Percentiles rank a stretch among this genome's conserved stretches.
Evolutionary conservation across 1,139 yeast genomes (phyloP).

Genomic region (Yamadazyma triangularis): DNA sequence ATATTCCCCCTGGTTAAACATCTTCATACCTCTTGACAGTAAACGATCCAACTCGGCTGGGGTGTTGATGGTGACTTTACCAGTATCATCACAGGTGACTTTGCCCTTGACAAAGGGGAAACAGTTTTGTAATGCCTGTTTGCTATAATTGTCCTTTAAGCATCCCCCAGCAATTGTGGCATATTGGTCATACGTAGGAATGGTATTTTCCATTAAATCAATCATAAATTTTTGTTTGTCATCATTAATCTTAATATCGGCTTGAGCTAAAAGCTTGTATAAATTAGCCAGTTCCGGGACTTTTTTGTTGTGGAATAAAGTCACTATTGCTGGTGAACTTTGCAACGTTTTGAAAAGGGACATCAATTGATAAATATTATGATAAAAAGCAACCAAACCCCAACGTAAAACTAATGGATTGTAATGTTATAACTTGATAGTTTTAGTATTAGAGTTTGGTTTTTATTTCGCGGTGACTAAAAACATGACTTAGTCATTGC

Average conservation of each 20-base stretch:
- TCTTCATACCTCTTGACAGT: slow-evolving; percentile 21
- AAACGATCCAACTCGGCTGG: slow-evolving; percentile 21
- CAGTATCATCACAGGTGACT: slow-evolving; percentile 17
- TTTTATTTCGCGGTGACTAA: too few species aligned
- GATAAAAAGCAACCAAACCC: too few species aligned
- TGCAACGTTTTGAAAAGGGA: slow-evolving; percentile 46
- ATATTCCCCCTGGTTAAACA: slow-evolving; percentile 39
- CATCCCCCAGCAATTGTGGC: slow-evolving; percentile 24
- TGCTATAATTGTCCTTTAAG: slow-evolving; percentile 22
- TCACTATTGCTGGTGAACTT: slow-evolving; percentile 39
- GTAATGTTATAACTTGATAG: too few species aligned
- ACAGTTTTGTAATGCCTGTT: slow-evolving; percentile 24
- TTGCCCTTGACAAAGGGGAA: slow-evolving; percentile 32
- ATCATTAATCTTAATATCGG: slow-evolving; percentile 24
- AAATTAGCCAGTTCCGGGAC: slow-evolving; percentile 31
- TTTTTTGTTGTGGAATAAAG: slow-evolving; percentile 38
- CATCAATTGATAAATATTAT: too few species aligned
- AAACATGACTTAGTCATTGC: too few species aligned
- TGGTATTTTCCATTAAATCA: slow-evolving; percentile 35
- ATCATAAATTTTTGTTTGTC: slow-evolving; percentile 27
- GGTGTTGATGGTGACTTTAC: slow-evolving; percentile 26
- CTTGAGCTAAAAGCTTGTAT: slow-evolving; percentile 28
- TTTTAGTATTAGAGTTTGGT: too few species aligned
- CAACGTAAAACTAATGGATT: too few species aligned
- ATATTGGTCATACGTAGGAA: slow-evolving; percentile 46